A percentile compares a stretch with the other conserved stretches of the same genome.
These are phyloP conservation scores for Anthostomella pinea DNA, from an alignment of 2,329 filamentous ascomycete species.

Conservation along the genomic window DNA sequence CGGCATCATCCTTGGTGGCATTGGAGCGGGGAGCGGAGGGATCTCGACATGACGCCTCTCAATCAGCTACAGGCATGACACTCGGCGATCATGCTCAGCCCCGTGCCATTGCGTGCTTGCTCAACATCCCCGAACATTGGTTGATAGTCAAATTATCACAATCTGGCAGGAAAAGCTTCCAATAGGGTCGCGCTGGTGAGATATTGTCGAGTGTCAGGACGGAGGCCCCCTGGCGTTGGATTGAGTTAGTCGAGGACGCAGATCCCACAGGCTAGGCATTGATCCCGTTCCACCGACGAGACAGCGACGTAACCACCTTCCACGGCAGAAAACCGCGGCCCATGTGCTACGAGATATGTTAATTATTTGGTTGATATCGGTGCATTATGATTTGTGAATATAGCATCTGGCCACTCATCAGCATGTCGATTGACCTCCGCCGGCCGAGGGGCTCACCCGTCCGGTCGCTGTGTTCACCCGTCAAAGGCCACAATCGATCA, in stretches of 20 bases:
- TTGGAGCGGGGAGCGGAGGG: slow-evolving; percentile 22
- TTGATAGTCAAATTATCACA: slow-evolving; percentile 5
- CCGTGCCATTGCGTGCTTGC: slow-evolving; percentile 9
- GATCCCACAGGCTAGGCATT: slow-evolving; percentile 20
- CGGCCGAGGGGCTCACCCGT: no score
- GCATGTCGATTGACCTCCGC: no score
- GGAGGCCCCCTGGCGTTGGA: slow-evolving; percentile 19
- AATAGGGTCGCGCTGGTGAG: slow-evolving; percentile 12
- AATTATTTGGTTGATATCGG: no score
- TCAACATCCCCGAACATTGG: slow-evolving; percentile 1
- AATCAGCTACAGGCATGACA: slow-evolving; percentile 19
- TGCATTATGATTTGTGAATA: no score
- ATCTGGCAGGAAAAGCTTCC: slow-evolving; percentile 3
- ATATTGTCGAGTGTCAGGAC: slow-evolving; percentile 23
- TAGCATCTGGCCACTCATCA: no score
- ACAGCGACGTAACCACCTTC: slow-evolving; percentile 22
- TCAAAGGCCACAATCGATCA: no score
- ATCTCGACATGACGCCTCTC: slow-evolving; percentile 17
- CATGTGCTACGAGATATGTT: neutral
- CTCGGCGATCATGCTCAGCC: slow-evolving; percentile 13
- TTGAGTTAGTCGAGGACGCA: slow-evolving; percentile 24
- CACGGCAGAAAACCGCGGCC: slow-evolving; percentile 9
- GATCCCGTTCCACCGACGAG: slow-evolving; percentile 24
- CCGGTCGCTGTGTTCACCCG: no score
- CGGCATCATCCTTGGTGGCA: slow-evolving; percentile 15